Evolutionary conservation across 2,329 filamentous ascomycete species (phyloP).

Genomic region (Claviceps digitariae): DNA sequence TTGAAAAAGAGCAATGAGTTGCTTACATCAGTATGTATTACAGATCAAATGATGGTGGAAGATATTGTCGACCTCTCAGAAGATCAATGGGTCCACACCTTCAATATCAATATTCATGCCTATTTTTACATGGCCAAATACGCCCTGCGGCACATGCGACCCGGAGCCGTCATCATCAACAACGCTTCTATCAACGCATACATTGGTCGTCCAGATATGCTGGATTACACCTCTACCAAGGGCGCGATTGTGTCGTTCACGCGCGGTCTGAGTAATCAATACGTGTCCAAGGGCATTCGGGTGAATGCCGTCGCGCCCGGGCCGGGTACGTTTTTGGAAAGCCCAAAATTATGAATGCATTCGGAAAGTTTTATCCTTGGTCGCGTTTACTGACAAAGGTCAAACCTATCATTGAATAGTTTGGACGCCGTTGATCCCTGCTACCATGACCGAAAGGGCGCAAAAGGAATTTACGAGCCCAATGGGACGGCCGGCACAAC

Average conservation of each 20-base stretch:
- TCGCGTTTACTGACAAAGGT: not conserved
- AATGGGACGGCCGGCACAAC: constrained; percentile 67
- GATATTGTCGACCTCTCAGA: constrained; percentile 60
- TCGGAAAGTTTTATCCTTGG: not conserved
- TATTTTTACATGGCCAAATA: constrained; percentile 76
- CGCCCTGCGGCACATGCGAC: constrained; percentile 57
- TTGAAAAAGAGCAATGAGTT: not conserved
- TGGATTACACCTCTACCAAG: constrained; percentile 72
- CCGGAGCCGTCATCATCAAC: constrained; percentile 71
- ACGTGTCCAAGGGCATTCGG: constrained; percentile 55
- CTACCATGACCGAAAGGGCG: constrained; percentile 57
- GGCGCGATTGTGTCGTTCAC: constrained; percentile 72
- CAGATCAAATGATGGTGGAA: constrained; percentile 44
- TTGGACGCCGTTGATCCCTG: constrained; percentile 62
- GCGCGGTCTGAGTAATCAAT: constrained; percentile 62
- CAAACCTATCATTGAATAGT: constrained; percentile 24
- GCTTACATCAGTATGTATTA: not conserved
- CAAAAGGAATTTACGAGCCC: constrained; percentile 61
- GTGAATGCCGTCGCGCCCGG: constrained; percentile 69
- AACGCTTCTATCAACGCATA: constrained; percentile 77
- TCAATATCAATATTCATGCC: constrained; percentile 72
- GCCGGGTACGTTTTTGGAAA: constrained; percentile 25
- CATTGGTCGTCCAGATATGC: constrained; percentile 62
- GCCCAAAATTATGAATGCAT: not conserved
- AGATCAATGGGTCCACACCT: constrained; percentile 68